Base-by-base conservation (phyloP, 441 rosid genomes). In the Eruca vesicaria region DNA sequence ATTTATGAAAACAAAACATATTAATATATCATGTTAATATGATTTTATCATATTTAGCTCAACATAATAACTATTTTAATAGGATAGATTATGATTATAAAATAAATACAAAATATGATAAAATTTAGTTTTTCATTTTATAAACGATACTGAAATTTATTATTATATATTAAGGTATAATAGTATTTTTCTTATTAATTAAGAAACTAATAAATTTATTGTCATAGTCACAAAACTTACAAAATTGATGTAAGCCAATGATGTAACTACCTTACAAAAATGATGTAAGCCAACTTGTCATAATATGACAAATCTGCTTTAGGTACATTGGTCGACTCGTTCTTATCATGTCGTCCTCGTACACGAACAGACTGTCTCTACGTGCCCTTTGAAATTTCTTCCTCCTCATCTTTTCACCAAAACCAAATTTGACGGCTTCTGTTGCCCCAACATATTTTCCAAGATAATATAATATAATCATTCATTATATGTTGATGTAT, bases 251-350 rank as follows among this genome's bases (percentile, higher is more conserved):
- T 10, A 20, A 53, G 58, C 58, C 58, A 53, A 19, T 20, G 28
- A 19, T 53, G 58, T 19, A 53, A 52, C 55, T 9, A 21, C 32
- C 14, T 18, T 2, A 29, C 59, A 20, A 41, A 16, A 53, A 33
- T 59, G 68, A 67, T 48, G 62, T 33, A 67, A 61, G 78, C 57
- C 69, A 68, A 62, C 20, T 68, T 75, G 74, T 63, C 69, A 62
- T n/a, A 69, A 18, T 15, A 62, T 35, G 56, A 69, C 65, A 75
- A 75, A 55, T 69, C 15, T 36, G 69, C 64, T 36, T 52, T 18
- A 62, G 29, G 41, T 50, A 62, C 19, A 45, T 53, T 74, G 57
- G 63, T 19, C 74, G 14, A 62, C 36, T 75, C 69, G 20, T 75
- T 45, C 32, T 32, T 23, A 36, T 68, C 63, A 16, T 12, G 63